A percentile compares a stretch with the other conserved stretches of the same genome.
Conservation (phyloP, 805 yeast genomes). For the Lipomyces spencermartinsiae region DNA sequence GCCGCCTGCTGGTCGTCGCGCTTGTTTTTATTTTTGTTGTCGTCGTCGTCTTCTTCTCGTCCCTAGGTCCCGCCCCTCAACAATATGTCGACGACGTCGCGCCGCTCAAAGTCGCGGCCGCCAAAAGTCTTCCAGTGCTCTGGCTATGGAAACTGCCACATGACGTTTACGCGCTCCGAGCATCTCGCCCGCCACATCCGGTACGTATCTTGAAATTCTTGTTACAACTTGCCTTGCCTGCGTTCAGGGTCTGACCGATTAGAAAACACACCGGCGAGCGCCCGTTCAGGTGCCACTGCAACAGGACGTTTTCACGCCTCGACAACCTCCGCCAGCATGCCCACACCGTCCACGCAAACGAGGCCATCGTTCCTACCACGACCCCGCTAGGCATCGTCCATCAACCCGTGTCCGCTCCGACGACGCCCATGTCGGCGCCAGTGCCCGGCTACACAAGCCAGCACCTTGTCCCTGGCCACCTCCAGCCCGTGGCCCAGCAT, state of each 20-base stretch:
- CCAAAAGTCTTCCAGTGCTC: conserved; percentile 75
- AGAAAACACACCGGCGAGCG: conserved; percentile 90
- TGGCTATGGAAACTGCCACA: conserved; percentile 83
- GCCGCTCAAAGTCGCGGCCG: conserved; percentile 43
- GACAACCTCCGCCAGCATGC: conserved; percentile 92
- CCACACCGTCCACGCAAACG: conserved; percentile 77
- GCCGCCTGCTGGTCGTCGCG: not conserved
- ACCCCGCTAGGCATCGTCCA: conserved; percentile 7
- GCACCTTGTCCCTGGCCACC: conserved; percentile 8
- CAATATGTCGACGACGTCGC: conserved; percentile 17
- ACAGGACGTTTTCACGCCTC: conserved; percentile 77
- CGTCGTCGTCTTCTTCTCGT: conserved; percentile 6
- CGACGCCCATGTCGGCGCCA: conserved; percentile 10
- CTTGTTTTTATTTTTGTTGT: not conserved
- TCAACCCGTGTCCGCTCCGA: conserved; percentile 13
- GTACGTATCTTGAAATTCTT: conserved; percentile 8
- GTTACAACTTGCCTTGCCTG: not conserved
- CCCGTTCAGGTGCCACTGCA: conserved; percentile 84
- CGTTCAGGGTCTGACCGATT: not conserved
- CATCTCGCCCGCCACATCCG: conserved; percentile 91
- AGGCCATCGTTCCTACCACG: conserved; percentile 39
- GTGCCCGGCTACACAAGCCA: conserved; percentile 6
- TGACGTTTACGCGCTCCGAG: conserved; percentile 90
- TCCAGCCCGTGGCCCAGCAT: conserved; percentile 11
- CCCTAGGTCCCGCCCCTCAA: conserved; percentile 3